Conservation (phyloP, 2,329 filamentous ascomycete species). For the Gnomoniopsis sp. region DNA sequence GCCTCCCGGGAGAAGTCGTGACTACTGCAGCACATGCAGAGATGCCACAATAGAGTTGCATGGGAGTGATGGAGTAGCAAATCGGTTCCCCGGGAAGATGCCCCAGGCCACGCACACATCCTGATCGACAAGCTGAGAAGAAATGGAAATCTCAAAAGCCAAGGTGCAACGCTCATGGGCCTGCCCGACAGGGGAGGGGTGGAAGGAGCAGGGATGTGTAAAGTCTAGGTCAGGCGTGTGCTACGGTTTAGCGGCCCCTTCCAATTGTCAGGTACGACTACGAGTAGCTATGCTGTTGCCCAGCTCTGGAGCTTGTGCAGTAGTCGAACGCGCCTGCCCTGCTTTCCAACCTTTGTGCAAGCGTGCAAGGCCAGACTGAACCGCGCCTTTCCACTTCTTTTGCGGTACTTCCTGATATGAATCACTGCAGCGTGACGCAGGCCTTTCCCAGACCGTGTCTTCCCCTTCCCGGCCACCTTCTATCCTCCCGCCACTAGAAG, state of each 20-base stretch:
- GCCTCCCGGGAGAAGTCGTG: background rate
- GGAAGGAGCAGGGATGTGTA: slow-evolving; percentile 8
- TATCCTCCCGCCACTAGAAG: background rate
- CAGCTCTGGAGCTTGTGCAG: too few relatives aligned
- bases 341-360: background rate
- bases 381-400: background rate
- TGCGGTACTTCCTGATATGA: slow-evolving; percentile 9
- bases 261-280: too few relatives aligned
- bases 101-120: background rate
- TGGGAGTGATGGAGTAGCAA: background rate
- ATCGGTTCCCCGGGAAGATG: background rate
- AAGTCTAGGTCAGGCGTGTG: slow-evolving; percentile 1
- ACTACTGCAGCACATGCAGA: background rate
- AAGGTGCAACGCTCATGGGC: background rate
- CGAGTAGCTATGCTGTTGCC: too few relatives aligned
- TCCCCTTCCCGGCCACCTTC: slow-evolving; percentile 2
- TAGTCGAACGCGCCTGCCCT: background rate
- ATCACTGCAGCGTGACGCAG: slow-evolving; percentile 9
- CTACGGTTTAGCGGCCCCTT: background rate
- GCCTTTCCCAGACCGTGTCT: background rate
- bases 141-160: background rate
- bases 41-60: background rate
- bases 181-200: background rate
- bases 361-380: background rate
- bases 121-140: background rate